Conservation (phyloP, 208 protist genomes). For the Tritrichomonas musculus region DNA sequence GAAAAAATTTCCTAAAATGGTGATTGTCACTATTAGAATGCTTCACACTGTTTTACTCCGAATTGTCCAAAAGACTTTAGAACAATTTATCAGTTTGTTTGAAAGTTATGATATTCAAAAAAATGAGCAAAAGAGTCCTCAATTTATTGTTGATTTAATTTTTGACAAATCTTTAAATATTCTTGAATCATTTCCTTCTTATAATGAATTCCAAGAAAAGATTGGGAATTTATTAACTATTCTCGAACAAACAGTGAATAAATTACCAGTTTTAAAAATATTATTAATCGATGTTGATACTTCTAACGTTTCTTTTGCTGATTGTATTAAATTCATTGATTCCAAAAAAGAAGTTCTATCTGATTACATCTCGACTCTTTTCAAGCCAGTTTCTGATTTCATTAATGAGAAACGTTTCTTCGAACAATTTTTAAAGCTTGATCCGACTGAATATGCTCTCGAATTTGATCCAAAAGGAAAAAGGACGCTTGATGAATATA, state of each 20-base stretch:
- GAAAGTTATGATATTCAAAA: background rate
- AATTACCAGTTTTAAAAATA: background rate
- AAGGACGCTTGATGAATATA: background rate
- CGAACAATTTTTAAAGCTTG: background rate
- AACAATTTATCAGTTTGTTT: background rate
- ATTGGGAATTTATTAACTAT: background rate
- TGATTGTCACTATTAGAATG: background rate
- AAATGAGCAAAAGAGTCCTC: background rate
- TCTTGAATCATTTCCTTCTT: background rate
- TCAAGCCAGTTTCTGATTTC: background rate
- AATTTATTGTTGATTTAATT: constrained; percentile 7
- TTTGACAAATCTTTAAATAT: background rate
- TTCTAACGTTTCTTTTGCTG: background rate
- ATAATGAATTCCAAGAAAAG: background rate
- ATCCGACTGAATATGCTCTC: background rate
- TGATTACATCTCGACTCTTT: background rate
- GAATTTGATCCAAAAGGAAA: constrained; percentile 30
- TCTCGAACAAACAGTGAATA: background rate
- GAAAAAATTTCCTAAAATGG: background rate
- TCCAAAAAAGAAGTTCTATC: background rate
- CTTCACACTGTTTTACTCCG: constrained; percentile 13
- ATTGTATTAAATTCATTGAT: background rate
- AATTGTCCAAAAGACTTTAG: background rate
- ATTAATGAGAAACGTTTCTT: background rate
- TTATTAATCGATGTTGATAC: background rate